phyloP scores from a whole-genome alignment of 1,284 basidiomycete species.

The Retiboletus flavoniger region DNA sequence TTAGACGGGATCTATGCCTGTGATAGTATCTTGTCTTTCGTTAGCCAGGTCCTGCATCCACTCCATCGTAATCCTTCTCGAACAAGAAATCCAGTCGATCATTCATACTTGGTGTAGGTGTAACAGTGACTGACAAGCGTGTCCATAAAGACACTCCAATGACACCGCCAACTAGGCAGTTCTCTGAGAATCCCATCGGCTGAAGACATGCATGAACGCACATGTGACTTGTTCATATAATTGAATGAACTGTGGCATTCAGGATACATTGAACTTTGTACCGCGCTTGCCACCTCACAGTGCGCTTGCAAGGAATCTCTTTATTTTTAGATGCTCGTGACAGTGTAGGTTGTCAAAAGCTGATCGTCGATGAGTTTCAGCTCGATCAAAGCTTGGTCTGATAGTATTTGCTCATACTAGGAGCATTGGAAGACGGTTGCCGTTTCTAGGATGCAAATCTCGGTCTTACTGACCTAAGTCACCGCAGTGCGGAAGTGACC shows the following conservation, averaged over 20 bases:
- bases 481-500: background rate
- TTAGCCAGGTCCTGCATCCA: background rate
- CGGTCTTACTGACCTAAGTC: background rate
- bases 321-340: background rate
- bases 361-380: background rate
- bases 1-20: constrained; percentile 3
- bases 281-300: background rate
- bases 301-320: background rate
- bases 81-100: constrained; percentile 6
- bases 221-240: background rate
- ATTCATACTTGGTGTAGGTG: background rate
- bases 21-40: constrained; percentile 8
- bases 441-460: background rate
- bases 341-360: background rate
- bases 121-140: background rate
- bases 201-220: background rate
- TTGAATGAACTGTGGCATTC: background rate
- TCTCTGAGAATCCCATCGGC: background rate
- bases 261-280: background rate
- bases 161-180: background rate
- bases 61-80: background rate
- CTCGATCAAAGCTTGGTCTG: background rate
- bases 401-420: background rate
- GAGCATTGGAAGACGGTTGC: background rate
- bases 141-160: background rate